phyloP scores from a whole-genome alignment of 495 filamentous ascomycete species.

The Neurospora sp. region DNA sequence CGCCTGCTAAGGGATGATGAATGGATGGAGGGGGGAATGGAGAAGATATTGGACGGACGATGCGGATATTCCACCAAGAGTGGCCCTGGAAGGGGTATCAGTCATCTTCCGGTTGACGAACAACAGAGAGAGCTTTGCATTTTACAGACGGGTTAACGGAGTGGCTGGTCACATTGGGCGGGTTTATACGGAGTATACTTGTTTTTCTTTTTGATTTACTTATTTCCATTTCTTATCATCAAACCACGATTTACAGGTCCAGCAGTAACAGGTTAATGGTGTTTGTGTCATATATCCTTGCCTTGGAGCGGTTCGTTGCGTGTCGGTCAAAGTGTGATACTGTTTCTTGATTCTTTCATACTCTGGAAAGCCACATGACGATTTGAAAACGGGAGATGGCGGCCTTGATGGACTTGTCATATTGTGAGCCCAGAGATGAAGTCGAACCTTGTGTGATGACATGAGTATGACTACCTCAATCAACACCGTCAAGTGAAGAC shows the following conservation, averaged over 20 bases:
- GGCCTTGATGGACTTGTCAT: not conserved
- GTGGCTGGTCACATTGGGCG: conserved; percentile 7
- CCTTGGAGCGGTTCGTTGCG: not conserved
- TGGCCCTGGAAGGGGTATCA: not conserved
- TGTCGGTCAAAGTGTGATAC: not conserved
- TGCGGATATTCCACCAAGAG: not conserved
- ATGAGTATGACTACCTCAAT: not conserved
- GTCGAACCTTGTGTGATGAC: not conserved
- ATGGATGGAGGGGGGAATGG: not conserved
- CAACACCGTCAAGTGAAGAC: not conserved
- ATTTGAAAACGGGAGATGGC: not conserved
- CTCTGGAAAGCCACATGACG: not conserved
- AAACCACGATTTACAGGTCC: not conserved
- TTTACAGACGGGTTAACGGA: not conserved
- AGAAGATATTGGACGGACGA: not conserved
- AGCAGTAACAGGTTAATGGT: not conserved
- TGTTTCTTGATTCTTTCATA: not conserved
- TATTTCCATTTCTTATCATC: not conserved
- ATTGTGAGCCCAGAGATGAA: not conserved
- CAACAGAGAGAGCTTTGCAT: not conserved
- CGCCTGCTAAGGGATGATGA: conserved; percentile 53
- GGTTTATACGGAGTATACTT: conserved; percentile 9
- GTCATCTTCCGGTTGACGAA: not conserved
- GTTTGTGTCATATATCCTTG: not conserved
- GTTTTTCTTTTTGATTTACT: not conserved